Evolutionary conservation across 2,329 filamentous ascomycete genomes (phyloP).

Genomic region (Colletotrichum sp.): DNA sequence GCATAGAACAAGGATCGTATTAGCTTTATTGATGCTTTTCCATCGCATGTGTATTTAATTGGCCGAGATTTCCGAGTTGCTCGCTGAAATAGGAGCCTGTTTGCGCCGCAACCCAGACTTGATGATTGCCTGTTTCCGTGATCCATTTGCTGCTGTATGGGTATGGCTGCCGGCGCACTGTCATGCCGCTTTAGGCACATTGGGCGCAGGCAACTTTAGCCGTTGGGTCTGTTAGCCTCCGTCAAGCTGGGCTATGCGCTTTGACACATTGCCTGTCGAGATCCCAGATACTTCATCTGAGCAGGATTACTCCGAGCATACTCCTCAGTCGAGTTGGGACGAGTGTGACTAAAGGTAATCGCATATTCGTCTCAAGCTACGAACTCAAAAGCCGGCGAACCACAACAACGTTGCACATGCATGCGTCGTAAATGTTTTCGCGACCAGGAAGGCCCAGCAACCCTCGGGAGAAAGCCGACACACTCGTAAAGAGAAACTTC

Average conservation of each 20-base stretch:
- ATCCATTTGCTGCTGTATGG: neutral
- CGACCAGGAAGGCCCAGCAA: rapidly evolving
- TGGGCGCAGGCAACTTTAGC: neutral
- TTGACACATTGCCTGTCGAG: neutral
- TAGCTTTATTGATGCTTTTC: neutral
- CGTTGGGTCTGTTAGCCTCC: neutral
- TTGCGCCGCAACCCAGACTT: neutral
- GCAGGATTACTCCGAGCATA: neutral
- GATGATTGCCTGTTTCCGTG: neutral
- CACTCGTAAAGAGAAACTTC: neutral
- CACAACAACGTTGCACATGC: neutral
- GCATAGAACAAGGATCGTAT: neutral
- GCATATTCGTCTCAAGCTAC: neutral
- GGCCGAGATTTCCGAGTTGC: neutral
- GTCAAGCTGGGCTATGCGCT: neutral
- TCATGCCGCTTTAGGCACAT: neutral
- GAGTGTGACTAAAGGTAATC: neutral
- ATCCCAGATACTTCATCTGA: neutral
- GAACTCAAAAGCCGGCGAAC: neutral
- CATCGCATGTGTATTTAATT: neutral
- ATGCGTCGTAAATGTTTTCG: neutral
- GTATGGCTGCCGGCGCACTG: neutral
- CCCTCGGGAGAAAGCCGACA: neutral
- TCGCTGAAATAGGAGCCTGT: neutral
- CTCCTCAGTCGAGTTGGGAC: neutral